These are phyloP conservation scores for Termitomyces bulborhizus DNA, from an alignment of 768 basidiomycete species.

Conservation along the genomic window DNA sequence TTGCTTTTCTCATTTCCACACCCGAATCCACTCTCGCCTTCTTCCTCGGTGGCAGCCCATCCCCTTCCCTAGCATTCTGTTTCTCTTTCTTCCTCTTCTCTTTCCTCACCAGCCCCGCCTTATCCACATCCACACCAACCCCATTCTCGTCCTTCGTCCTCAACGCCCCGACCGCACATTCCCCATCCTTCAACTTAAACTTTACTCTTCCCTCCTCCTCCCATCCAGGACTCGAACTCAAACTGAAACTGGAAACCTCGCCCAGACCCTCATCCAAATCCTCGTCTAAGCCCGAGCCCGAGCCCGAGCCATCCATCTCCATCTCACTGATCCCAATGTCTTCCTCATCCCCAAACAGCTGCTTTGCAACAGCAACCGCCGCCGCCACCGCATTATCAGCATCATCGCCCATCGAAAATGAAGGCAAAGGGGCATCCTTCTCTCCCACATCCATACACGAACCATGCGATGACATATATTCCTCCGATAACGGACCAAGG, in stretches of 20 bases:
- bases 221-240: neutral
- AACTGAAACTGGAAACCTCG: neutral
- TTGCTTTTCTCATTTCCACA: constrained; percentile 2
- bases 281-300: neutral
- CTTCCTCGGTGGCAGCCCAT: constrained; percentile 15
- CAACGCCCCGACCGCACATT: constrained; percentile 5
- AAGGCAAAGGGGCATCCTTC: neutral
- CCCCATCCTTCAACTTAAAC: neutral
- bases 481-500: neutral
- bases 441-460: neutral
- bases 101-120: constrained; percentile 12
- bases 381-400: neutral
- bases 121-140: neutral
- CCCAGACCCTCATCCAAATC: neutral
- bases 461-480: neutral
- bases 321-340: neutral
- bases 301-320: neutral
- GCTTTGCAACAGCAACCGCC: neutral
- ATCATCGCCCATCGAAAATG: neutral
- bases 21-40: constrained; percentile 7
- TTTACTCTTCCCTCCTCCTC: neutral
- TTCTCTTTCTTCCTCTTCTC: constrained; percentile 16
- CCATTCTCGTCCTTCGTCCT: constrained; percentile 14
- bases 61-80: constrained; percentile 3
- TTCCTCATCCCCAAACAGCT: neutral